Conservation (phyloP, 306 rosid species). For the Dryas octopetala region DNA sequence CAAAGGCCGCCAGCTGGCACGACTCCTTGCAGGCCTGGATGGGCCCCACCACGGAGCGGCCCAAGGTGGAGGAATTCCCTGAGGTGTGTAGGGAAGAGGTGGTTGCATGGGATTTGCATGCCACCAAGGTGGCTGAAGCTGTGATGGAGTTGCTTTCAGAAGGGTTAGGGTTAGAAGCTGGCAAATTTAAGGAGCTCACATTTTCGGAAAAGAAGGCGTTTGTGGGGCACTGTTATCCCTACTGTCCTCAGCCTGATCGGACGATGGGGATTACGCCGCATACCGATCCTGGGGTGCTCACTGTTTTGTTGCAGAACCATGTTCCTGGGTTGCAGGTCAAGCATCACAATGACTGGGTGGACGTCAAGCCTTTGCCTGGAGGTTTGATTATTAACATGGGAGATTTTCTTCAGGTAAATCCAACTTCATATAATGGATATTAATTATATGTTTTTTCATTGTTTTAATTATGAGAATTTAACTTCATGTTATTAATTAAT, state of each 20-base stretch:
- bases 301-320: slow-evolving; percentile 31
- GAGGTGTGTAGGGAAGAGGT: slow-evolving; percentile 32
- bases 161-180: slow-evolving; percentile 38
- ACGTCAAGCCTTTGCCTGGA: slow-evolving; percentile 30
- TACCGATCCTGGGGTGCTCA: slow-evolving; percentile 32
- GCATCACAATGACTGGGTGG: slow-evolving; percentile 30
- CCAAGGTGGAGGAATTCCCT: slow-evolving; percentile 21
- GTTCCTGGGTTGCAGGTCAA: slow-evolving; percentile 38
- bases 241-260: slow-evolving; percentile 44
- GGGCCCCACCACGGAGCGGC: neutral
- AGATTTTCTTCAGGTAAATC: slow-evolving; percentile 36
- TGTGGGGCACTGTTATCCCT: slow-evolving; percentile 32
- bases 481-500: no score
- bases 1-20: slow-evolving; percentile 39
- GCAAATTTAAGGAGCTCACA: slow-evolving; percentile 34
- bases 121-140: slow-evolving; percentile 24
- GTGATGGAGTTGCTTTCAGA: slow-evolving; percentile 45
- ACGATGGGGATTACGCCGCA: slow-evolving; percentile 32
- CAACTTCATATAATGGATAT: neutral
- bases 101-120: slow-evolving; percentile 28
- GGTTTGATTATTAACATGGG: slow-evolving; percentile 33
- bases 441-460: no score
- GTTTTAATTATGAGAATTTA: neutral
- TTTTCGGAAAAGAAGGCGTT: slow-evolving; percentile 9
- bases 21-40: slow-evolving; percentile 42